Base-by-base conservation (phyloP, 2,329 filamentous ascomycete species). In the Fusarium albidum region DNA sequence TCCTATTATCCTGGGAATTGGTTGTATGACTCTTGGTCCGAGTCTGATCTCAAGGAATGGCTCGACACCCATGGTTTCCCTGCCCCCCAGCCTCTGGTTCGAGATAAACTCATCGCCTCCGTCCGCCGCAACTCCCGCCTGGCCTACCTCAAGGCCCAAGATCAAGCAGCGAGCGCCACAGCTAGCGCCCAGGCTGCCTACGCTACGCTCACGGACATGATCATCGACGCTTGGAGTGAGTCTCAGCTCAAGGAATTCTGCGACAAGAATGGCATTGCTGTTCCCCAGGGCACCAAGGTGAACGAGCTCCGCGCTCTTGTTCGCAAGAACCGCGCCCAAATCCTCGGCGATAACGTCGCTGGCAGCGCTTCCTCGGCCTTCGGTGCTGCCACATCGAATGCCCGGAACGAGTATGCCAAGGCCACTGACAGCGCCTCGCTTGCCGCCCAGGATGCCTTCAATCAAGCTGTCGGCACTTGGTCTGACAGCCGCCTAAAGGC, bases 31-130 rank as follows among this genome's bases (percentile, higher is more conserved):
- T 82, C 88, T 8, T 99, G 95, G 95, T 88, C 90, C 45, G 91
- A 96, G 61, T 97, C 93, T 61, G 94, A 97, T 42, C 78, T 96
- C 59, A 98, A 98, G 81, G 84, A 90, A 63, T 99, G 91, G 89
- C 88, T 97, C 39, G 95, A 98, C 68, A 88, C 89, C 63, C 86
- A 92, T 64, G 95, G 95, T 44, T 87, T 94, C 74, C 88, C 91
- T 11, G 90, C 85, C 48, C 94, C 95, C 55, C 94, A 98, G 73
- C 90, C 92, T 26, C 85, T 85, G 41, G 87, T 80, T 55, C 91
- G 95, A 55, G 93, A 98, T 76, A 92, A 91, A 75, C 82, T 98
- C 44, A 88, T 99, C 70, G 91, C 95, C 42, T 83, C 85, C 8
- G 90, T 98, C 55, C 94, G 95, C 68, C 93, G 95, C 64, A 96